Evolutionary conservation across 495 filamentous ascomycete species (phyloP), one percentile per base, ranked within the genome.

Genomic region (Penicillium chermesinum): DNA sequence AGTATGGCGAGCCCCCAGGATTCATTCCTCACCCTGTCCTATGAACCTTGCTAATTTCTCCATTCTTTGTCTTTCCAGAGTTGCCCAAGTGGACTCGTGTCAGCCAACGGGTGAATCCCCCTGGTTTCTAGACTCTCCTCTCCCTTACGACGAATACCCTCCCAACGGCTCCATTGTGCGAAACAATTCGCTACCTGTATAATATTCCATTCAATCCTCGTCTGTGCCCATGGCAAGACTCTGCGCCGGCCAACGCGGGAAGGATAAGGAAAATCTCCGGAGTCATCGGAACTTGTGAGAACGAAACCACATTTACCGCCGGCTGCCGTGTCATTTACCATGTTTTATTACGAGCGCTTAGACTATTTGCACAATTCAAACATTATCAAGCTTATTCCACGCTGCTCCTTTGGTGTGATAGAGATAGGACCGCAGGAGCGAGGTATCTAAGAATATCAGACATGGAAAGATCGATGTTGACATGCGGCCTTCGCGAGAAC

Each of bases 11-110:
- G 38, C 7, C 15, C n/a, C 13, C 15, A 12, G 12, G 5, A 13
- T 37, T 35, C 13, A 12, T 20, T 33, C 30, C 21, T 39, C 10
- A 18, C 41, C 21, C 40, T 48, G 15, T 30, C 55, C 15, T 10
- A 39, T 52, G 25, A 25, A 30, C 18, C 15, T 27, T 38, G 19
- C 25, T 51, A 27, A 49, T 18, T 15, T 30, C 25, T 41, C 39
- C 19, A 2, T 17, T 40, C 16, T 35, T 40, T 22, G 35, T 44
- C 42, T 35, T 18, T n/a, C n/a, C 52, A 95, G 89, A 93, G 65
- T 67, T 95, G 38, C 91, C 91, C 36, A 96, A 96, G 71, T 96
- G 91, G 91, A 96, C 91, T 47, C 80, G 91, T 75, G 84, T 96
- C 41, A 89, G 86, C 47, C 91, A 96, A 69, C 76, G 91, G 66